Percentiles rank a stretch among this genome's conserved stretches.
Conservation (phyloP, 495 filamentous ascomycete species). For the Neurospora sp. region DNA sequence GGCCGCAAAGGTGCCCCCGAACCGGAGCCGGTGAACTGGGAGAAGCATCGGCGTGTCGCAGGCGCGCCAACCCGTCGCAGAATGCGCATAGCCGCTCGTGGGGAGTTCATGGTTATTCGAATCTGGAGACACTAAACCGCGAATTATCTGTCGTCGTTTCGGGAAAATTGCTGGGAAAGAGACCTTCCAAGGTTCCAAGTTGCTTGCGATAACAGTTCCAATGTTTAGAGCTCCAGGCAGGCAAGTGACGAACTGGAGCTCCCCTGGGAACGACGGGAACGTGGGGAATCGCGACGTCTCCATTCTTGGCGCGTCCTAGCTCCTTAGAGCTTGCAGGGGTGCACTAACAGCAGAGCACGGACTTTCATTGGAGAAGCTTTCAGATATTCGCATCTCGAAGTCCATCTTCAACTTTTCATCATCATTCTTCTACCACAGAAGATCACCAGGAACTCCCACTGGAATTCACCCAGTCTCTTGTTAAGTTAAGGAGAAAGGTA, state of each 20-base stretch:
- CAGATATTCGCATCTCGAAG: not conserved
- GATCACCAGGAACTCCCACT: not conserved
- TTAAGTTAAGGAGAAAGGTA: too few species aligned
- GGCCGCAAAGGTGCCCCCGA: slow-evolving; percentile 18
- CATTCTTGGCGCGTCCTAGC: not conserved
- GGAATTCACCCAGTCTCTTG: not conserved
- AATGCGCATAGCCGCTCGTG: slow-evolving; percentile 24
- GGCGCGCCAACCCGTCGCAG: slow-evolving; percentile 16
- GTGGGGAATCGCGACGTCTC: not conserved
- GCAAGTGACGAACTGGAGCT: not conserved
- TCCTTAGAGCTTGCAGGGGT: not conserved
- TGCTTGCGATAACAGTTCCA: not conserved
- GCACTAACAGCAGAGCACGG: not conserved
- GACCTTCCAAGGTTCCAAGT: not conserved
- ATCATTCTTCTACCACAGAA: not conserved
- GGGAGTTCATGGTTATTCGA: slow-evolving; percentile 18
- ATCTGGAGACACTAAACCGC: not conserved
- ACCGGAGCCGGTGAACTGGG: slow-evolving; percentile 19
- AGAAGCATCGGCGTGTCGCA: slow-evolving; percentile 26
- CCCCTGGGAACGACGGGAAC: not conserved
- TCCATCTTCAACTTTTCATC: not conserved
- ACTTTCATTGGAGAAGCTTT: not conserved
- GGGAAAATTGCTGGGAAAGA: not conserved
- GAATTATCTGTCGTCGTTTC: not conserved
- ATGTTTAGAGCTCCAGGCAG: not conserved